Conservation (phyloP, 352 stramenopile genomes). For the Globisporangium alternatum region DNA sequence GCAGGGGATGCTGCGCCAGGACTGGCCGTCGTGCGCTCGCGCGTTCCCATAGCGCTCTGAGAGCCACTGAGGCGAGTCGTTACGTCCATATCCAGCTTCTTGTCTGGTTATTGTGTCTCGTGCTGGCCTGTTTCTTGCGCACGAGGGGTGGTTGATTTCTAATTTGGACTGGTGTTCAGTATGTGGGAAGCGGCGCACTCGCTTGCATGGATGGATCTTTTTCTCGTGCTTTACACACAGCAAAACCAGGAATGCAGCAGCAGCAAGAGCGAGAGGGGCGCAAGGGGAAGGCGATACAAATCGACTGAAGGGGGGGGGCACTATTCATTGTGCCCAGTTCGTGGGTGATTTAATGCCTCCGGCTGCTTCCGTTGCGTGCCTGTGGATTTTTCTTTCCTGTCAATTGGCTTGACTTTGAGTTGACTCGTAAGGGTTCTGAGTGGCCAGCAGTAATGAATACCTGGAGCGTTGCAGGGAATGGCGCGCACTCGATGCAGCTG, state of each 20-base stretch:
- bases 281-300: neutral
- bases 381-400: neutral
- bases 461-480: too few relatives aligned
- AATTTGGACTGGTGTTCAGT: constrained; percentile 6
- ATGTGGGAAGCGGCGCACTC: constrained; percentile 1
- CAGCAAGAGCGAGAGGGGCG: neutral
- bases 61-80: constrained; percentile 10
- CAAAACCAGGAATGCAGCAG: neutral
- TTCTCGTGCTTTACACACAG: neutral
- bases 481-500: too few relatives aligned
- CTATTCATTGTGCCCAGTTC: neutral
- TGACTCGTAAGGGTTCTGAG: neutral
- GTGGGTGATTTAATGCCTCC: constrained; percentile 9
- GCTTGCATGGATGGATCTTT: neutral
- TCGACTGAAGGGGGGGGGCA: neutral
- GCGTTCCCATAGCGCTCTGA: neutral
- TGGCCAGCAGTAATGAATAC: too few relatives aligned
- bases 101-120: constrained; percentile 1
- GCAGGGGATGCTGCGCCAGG: neutral
- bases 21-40: constrained; percentile 5
- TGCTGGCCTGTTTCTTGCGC: constrained; percentile 7
- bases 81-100: constrained; percentile 1
- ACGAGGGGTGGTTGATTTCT: neutral
- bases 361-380: neutral
- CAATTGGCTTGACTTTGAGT: neutral